Conservation (phyloP, 305 asterid species). For the Stenogyne calaminthoides region DNA sequence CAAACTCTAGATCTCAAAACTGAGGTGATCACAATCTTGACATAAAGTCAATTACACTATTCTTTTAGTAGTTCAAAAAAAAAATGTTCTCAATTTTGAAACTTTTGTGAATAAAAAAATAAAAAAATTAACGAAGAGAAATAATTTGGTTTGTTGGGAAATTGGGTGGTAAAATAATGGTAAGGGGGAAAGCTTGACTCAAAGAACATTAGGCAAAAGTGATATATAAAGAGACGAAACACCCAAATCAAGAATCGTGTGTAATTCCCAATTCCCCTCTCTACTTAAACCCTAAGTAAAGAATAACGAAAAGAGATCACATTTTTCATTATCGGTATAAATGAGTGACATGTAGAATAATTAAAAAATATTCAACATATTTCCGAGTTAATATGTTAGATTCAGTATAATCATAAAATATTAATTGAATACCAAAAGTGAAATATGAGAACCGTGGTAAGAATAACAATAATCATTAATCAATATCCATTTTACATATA, state of each 20-base stretch:
- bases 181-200: slow-evolving; percentile 37
- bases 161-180: slow-evolving; percentile 47
- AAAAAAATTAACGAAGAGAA: not conserved
- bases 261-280: slow-evolving; percentile 60
- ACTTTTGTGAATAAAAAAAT: not conserved
- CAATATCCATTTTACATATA: no score
- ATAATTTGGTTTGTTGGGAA: slow-evolving; percentile 18
- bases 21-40: no score
- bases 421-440: no score
- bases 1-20: no score
- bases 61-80: slow-evolving; percentile 33
- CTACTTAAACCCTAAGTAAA: slow-evolving; percentile 51
- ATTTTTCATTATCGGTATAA: no score
- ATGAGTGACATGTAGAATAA: no score
- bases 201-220: slow-evolving; percentile 58
- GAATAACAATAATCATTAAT: no score
- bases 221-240: slow-evolving; percentile 48
- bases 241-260: slow-evolving; percentile 47
- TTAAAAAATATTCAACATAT: no score
- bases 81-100: slow-evolving; percentile 5
- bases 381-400: no score
- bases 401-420: no score
- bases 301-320: no score
- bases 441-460: no score
- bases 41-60: not conserved